A percentile compares a stretch with the other conserved stretches of the same genome.
These are phyloP conservation scores for Pyrenula aspistea DNA, from an alignment of 495 filamentous ascomycete genomes.

Conservation along the genomic window DNA sequence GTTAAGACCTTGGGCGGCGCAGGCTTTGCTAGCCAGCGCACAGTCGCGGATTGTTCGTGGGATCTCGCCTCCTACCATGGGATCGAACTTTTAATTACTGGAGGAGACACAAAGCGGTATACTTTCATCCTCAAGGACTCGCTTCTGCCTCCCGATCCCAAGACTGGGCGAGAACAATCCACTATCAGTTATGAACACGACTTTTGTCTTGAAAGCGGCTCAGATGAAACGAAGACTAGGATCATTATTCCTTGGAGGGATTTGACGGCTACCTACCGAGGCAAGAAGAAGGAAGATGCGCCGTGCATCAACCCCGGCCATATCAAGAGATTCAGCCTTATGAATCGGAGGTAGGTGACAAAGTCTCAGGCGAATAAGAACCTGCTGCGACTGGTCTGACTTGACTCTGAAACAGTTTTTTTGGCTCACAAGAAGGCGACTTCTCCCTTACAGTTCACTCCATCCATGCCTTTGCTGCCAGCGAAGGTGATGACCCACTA, in stretches of 20 bases:
- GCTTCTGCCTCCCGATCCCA: slow-evolving; percentile 34
- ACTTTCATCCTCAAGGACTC: slow-evolving; percentile 64
- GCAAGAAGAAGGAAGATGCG: slow-evolving; percentile 45
- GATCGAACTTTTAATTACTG: slow-evolving; percentile 27
- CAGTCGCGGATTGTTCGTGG: slow-evolving; percentile 39
- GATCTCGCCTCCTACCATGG: slow-evolving; percentile 45
- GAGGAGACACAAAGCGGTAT: slow-evolving; percentile 44
- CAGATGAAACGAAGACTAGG: neutral
- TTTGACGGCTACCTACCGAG: slow-evolving; percentile 62
- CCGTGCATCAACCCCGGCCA: slow-evolving; percentile 37
- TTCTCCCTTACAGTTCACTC: slow-evolving; percentile 48
- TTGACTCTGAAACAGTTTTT: slow-evolving; percentile 40
- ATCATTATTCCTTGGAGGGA: slow-evolving; percentile 45
- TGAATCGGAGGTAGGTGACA: slow-evolving; percentile 59
- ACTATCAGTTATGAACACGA: slow-evolving; percentile 40
- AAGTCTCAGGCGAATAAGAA: slow-evolving; percentile 4
- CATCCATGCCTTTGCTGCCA: slow-evolving; percentile 25
- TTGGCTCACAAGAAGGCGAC: slow-evolving; percentile 58
- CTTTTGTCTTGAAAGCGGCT: slow-evolving; percentile 7
- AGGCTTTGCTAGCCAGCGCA: slow-evolving; percentile 71
- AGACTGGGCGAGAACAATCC: slow-evolving; percentile 43
- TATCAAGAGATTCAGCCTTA: slow-evolving; percentile 57
- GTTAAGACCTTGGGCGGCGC: slow-evolving; percentile 66
- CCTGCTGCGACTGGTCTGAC: neutral
- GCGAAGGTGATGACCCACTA: neutral